A percentile compares a stretch with the other conserved stretches of the same genome.
Conservation (phyloP, 257 asterid species). For the Forsythia viridissima region DNA sequence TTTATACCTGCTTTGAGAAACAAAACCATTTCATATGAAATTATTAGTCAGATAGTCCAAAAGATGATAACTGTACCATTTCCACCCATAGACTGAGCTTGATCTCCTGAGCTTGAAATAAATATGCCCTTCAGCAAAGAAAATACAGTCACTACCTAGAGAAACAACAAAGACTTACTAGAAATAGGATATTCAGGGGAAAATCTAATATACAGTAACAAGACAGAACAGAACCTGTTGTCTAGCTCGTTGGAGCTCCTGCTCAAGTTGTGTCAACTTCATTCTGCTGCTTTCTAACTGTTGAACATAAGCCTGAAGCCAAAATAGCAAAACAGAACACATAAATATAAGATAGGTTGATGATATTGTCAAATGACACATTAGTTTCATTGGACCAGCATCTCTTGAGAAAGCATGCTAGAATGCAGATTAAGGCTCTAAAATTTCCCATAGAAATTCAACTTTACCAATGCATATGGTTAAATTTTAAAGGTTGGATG, state of each 20-base stretch:
- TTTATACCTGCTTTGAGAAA: conserved; percentile 8
- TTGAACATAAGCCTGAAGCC: conserved; percentile 88
- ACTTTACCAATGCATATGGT: neutral
- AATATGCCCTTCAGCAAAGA: conserved; percentile 72
- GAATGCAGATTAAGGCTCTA: neutral
- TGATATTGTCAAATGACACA: neutral
- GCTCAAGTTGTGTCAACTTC: conserved; percentile 98
- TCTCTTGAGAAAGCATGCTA: neutral
- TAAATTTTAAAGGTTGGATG: no score
- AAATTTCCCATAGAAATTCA: neutral
- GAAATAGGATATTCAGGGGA: conserved; percentile 3
- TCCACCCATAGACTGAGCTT: conserved; percentile 86
- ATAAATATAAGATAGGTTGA: neutral
- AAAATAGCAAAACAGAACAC: conserved; percentile 21
- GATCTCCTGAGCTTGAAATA: conserved; percentile 97
- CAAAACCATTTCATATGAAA: conserved; percentile 17
- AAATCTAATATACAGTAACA: conserved; percentile 1
- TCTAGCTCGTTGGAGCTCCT: conserved; percentile 98
- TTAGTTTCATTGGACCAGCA: neutral
- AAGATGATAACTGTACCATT: conserved; percentile 61
- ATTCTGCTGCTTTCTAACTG: conserved; percentile 98
- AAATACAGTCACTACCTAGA: conserved; percentile 29
- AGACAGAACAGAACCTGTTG: conserved; percentile 69
- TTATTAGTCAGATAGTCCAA: conserved; percentile 21
- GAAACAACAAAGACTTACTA: conserved; percentile 6